phyloP scores from a whole-genome alignment of 768 basidiomycete genomes.

The Calocera viscosa region DNA sequence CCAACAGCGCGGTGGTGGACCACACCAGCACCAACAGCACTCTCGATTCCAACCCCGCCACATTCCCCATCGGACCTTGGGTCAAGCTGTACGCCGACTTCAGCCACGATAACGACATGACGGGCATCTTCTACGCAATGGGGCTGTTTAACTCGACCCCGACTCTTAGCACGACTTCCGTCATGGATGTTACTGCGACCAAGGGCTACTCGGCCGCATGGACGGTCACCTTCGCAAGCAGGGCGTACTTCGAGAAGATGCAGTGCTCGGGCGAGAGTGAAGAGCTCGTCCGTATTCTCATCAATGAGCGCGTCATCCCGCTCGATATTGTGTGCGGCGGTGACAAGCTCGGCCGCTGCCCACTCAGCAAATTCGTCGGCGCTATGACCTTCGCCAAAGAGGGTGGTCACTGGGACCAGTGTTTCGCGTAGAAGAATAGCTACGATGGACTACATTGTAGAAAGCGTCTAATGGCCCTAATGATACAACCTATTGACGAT shows the following conservation, averaged over 20 bases:
- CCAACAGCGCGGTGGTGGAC: conserved; percentile 47
- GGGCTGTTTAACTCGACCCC: conserved; percentile 40
- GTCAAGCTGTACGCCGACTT: conserved; percentile 56
- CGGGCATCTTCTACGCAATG: conserved; percentile 56
- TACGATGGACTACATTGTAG: background rate
- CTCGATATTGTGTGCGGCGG: conserved; percentile 49
- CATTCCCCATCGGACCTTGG: conserved; percentile 47
- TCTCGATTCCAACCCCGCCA: conserved; percentile 45
- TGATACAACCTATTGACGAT: background rate
- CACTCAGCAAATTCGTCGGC: conserved; percentile 49
- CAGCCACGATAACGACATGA: conserved; percentile 76
- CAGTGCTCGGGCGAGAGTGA: conserved; percentile 30
- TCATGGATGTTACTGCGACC: background rate
- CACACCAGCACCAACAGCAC: conserved; percentile 66
- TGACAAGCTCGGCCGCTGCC: conserved; percentile 45
- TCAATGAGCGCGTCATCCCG: conserved; percentile 56
- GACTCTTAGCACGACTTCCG: background rate
- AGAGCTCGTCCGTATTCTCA: conserved; percentile 57
- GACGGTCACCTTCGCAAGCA: conserved; percentile 61
- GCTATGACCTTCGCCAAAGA: conserved; percentile 58
- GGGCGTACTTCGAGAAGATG: conserved; percentile 65
- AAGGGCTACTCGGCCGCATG: conserved; percentile 28
- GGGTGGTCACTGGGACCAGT: conserved; percentile 49
- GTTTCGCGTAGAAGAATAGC: background rate
- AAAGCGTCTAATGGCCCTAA: background rate